Evolutionary conservation across 73 alveolate genomes (phyloP), one percentile per base, ranked within the genome.

Genomic region (Uronychia setigera): DNA sequence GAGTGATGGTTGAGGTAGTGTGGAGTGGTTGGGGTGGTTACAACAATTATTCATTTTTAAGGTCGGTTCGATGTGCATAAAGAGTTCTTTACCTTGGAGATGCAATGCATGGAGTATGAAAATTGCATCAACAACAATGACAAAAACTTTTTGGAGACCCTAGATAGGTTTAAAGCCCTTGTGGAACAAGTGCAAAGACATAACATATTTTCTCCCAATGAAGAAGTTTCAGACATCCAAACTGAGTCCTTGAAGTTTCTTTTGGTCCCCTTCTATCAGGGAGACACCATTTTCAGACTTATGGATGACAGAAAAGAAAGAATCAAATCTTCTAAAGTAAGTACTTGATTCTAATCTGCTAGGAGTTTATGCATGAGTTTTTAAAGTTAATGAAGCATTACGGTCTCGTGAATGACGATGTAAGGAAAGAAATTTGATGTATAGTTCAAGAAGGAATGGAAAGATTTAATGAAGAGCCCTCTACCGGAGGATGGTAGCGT

Each of bases 351-450:
- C n/a, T n/a, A n/a, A n/a, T n/a, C n/a, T n/a, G n/a, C n/a, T n/a
- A n/a, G n/a, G n/a, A n/a, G n/a, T n/a, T n/a, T n/a, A n/a, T n/a
- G n/a, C n/a, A 80, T 26, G 96, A 91, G 74, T 91, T 80, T 59
- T 29, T 85, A 57, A 91, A 86, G 81, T 82, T 91, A 14, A 85
- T 91, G 93, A 60, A 91, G 32, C 96, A 91, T 46, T 91, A 91
- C 35, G 88, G 84, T 27, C 74, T 91, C 67, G 60, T 91, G 11
- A 89, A 86, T 30, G 80, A 91, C 28, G 89, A 80, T 29, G 59
- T 67, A n/a, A 85, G 79, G 74, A 59, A 57, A 1, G 80, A 82
- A n/a, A n/a, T n/a, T 29, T 81, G 91, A 81, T 76, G 82, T 26
- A 25, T 32, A 78, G 13, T 27, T 59, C 82, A 74, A 77, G 87